Evolutionary conservation across 352 stramenopile genomes (phyloP), one percentile per base, ranked within the genome.

Genomic region (Discostella stelligera): DNA sequence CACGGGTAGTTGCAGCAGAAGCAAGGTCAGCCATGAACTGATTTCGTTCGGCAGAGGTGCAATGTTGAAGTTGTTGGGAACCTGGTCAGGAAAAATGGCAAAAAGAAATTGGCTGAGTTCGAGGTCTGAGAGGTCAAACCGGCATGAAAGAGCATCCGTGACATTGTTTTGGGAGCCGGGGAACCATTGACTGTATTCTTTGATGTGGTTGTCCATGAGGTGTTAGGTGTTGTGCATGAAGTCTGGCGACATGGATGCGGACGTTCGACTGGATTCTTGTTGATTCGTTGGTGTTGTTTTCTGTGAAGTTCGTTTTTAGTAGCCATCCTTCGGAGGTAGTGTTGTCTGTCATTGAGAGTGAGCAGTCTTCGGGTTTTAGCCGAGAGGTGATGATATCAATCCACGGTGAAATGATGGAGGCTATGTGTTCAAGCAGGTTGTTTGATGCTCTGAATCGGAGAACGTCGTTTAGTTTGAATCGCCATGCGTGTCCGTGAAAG

Each of bases 131-230:
- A 5, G 2, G 16, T 74, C 18, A 11, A 23, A 30, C 11, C 66
- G n/a, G 0, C 20, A 32, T 16, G 66, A 74, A 4, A 74, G 52
- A 44, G 54, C 49, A 20, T 56, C 52, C 6, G 49, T n/a, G n/a
- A 72, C 65, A 48, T 72, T 53, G 27, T 72, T 72, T 14, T 54
- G 21, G 14, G 52, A 23, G 3, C 65, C 65, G 0, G 18, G 10
- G 25, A 69, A 69, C 61, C 48, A 69, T n/a, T 69, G 61, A 18
- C 44, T 69, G 61, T 69, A 69, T 52, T 54, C 53, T 20, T 50
- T 69, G 46, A 69, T 59, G 0, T 27, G 8, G 16, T n/a, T 14
- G n/a, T 48, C 39, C 48, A 61, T 39, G 13, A 61, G 20, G 30
- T 21, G 32, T 1, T 3, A 61, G 20, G 30, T 21, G 32, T 1